These are phyloP conservation scores for Macrolepiota fuliginosa DNA, from an alignment of 768 basidiomycete genomes.

Conservation along the genomic window DNA sequence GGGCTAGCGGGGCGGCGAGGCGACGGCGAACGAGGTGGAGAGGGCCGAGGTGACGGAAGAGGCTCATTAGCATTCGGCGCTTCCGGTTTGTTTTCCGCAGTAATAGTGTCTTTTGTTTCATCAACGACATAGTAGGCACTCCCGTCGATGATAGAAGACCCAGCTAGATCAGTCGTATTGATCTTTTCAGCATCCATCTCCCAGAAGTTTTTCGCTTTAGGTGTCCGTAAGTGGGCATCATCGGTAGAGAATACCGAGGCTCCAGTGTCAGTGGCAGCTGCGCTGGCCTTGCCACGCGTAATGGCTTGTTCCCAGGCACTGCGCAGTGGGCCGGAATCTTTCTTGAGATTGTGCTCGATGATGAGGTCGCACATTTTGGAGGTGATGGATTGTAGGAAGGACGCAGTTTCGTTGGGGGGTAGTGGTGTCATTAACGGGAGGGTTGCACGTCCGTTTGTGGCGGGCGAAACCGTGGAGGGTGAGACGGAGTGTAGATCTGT, in stretches of 20 bases:
- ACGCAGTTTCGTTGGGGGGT: conserved; percentile 24
- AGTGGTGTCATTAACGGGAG: conserved; percentile 37
- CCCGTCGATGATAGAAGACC: conserved; percentile 6
- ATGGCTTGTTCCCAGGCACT: conserved; percentile 50
- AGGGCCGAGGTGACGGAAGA: conserved; percentile 9
- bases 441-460: conserved; percentile 26
- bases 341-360: conserved; percentile 60
- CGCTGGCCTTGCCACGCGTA: conserved; percentile 14
- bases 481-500: conserved; percentile 53
- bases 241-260: not conserved
- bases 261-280: not conserved
- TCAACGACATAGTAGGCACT: conserved; percentile 11
- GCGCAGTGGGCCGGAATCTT: conserved; percentile 54
- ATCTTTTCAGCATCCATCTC: conserved; percentile 7
- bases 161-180: not conserved
- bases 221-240: not conserved
- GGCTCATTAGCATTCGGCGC: not conserved
- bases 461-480: conserved; percentile 24
- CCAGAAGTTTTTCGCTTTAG: conserved; percentile 18
- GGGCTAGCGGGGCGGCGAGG: not conserved
- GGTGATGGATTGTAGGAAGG: conserved; percentile 39
- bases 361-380: conserved; percentile 65
- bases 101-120: not conserved
- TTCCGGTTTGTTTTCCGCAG: not conserved
- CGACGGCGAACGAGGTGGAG: conserved; percentile 4